Evolutionary conservation across 148 eudicot species (phyloP), one percentile per base, ranked within the genome.

Genomic region (Camellia granthamiana): DNA sequence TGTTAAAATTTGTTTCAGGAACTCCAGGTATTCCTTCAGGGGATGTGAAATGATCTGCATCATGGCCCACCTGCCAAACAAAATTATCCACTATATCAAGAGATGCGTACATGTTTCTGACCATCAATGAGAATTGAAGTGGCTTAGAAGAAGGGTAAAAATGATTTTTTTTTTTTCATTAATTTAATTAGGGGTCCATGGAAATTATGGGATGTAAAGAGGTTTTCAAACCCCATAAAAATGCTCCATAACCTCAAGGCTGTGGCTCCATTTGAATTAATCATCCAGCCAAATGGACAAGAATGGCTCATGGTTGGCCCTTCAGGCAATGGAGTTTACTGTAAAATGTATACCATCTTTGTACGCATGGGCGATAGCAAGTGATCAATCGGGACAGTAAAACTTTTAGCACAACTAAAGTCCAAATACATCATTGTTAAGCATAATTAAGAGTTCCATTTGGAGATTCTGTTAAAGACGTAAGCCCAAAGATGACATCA

Each of bases 1-100:
- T 90, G 81, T 97, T 94, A 77, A 97, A 97, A 79, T 97, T 97
- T 43, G 97, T 94, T 87, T 94, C 98, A 3, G 99, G 93, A 71
- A 90, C 93, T 59, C 99, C 99, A 38, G 99, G 99, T 84, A 89
- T 78, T 76, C 99, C 99, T 89, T 97, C 99, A 21, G 99, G 96
- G 46, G 68, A 84, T 38, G 99, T 97, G 87, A 97, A 97, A 87
- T 97, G 99, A 70, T 97, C 96, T 7, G 83, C 87, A 10, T 94
- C 93, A 82, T 97, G 99, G 41, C 88, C 99, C 84, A 94, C 97
- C 99, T 97, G 82, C 62, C 74, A 79, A 56, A 58, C 59, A 21
- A 69, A 76, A 72, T 66, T 15, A 77, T 72, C 62, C 19, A 43
- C n/a, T 41, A 5, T 62, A 68, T 72, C 60, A 61, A 61, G 42